These are phyloP conservation scores for Apiospora saccharicola DNA, from an alignment of 2,329 filamentous ascomycete species.

Conservation along the genomic window DNA sequence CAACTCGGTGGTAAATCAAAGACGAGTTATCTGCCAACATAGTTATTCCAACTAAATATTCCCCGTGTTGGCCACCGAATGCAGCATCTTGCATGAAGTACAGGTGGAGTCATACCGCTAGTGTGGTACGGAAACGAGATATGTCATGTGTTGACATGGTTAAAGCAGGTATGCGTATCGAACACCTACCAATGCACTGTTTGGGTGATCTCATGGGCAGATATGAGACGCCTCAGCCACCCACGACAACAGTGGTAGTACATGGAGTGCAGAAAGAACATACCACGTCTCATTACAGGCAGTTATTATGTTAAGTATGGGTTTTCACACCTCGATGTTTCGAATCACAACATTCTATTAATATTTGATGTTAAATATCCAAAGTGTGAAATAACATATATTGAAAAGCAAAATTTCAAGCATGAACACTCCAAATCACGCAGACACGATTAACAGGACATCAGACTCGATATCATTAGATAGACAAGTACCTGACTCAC, in stretches of 20 bases:
- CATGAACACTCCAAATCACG: too few relatives aligned
- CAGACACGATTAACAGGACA: not conserved
- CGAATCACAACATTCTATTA: too few relatives aligned
- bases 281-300: not conserved
- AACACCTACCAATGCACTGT: not conserved
- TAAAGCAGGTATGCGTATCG: not conserved
- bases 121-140: not conserved
- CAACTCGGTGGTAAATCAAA: not conserved
- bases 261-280: not conserved
- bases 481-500: not conserved
- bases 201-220: not conserved
- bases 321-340: too few relatives aligned
- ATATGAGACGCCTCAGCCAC: not conserved
- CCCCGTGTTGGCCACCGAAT: not conserved
- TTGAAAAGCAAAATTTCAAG: too few relatives aligned
- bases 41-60: not conserved
- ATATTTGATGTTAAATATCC: too few relatives aligned
- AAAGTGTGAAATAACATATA: too few relatives aligned
- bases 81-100: not conserved
- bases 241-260: not conserved
- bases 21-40: not conserved
- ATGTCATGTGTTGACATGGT: not conserved
- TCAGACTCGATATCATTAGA: not conserved
- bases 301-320: not conserved
- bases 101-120: not conserved